Conservation (phyloP, 1,139 yeast species). For the Hemisphaericaspora subhashii region DNA sequence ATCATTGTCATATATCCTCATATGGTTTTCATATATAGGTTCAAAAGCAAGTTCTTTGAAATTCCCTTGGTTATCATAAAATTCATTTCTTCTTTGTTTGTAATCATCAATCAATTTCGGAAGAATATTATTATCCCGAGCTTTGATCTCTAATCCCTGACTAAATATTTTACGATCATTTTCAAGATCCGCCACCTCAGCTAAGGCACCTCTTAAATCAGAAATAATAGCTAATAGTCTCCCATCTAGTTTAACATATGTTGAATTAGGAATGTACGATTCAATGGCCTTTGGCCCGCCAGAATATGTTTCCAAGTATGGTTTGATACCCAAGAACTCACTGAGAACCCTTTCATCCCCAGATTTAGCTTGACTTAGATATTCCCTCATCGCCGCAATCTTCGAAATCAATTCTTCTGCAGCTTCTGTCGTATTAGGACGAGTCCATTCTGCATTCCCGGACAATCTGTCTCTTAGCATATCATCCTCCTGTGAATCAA, state of each 20-base stretch:
- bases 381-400: slow-evolving; percentile 45
- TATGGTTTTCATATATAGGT: slow-evolving; percentile 33
- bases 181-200: slow-evolving; percentile 27
- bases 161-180: slow-evolving; percentile 39
- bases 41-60: slow-evolving; percentile 33
- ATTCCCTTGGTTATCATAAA: slow-evolving; percentile 18
- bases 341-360: slow-evolving; percentile 58
- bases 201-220: slow-evolving; percentile 41
- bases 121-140: slow-evolving; percentile 48
- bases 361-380: slow-evolving; percentile 55
- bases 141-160: slow-evolving; percentile 43
- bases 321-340: slow-evolving; percentile 45
- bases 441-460: slow-evolving; percentile 48
- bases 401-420: slow-evolving; percentile 37
- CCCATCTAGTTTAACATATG: slow-evolving; percentile 41
- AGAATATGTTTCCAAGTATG: slow-evolving; percentile 43
- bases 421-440: slow-evolving; percentile 41
- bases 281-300: slow-evolving; percentile 43
- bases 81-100: slow-evolving; percentile 26
- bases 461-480: slow-evolving; percentile 50
- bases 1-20: slow-evolving; percentile 42
- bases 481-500: slow-evolving; percentile 60
- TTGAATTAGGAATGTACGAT: slow-evolving; percentile 51
- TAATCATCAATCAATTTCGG: slow-evolving; percentile 52
- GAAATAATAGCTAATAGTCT: slow-evolving; percentile 34